Base-by-base conservation (phyloP, 331 rosid species). In the Spiraea crenata region DNA sequence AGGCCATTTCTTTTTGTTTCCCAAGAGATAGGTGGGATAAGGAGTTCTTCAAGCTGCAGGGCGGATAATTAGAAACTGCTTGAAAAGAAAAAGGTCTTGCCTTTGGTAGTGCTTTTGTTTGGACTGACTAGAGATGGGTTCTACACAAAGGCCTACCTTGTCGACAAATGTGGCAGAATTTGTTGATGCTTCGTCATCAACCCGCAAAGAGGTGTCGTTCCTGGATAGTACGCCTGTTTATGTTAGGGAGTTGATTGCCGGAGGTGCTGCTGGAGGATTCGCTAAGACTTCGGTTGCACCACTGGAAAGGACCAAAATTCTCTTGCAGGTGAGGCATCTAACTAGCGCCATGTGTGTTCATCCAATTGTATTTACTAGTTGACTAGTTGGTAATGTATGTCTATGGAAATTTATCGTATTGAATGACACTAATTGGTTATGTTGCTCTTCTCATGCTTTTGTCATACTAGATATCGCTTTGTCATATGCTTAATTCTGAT, bases 191-290 rank as follows among this genome's bases (percentile, higher is more conserved):
- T 88, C 97, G 3, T 45, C 8, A 7, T 81, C 97, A 3, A 69
- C 79, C 38, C 76, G 80, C 65, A 69, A 82, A 73, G 82, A 87
- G 6, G 65, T 76, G 31, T 83, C 95, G 11, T 57, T 7, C 48
- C 75, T 89, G 39, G 90, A 85, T 80, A 67, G 79, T 40, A 57
- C 85, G 69, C 99, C 99, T 70, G 75, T 95, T 7, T 95, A 91
- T 77, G 92, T 73, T 16, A 91, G 86, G 85, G 99, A 95, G 84
- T 75, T 91, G 5, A 82, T 91, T 47, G 96, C 99, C 16, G 97
- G 99, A 13, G 99, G 97, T 1, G 80, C 86, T 62, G 99, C 99
- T 15, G 99, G 99, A 25, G 97, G 90, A 16, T 89, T 95, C 70
- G 75, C 99, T 34, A 95, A 89, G 82, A 83, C 89, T 34, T 34